These are phyloP conservation scores for Microbotryomycetes sp. DNA, from an alignment of 1,284 basidiomycete genomes.

Conservation along the genomic window DNA sequence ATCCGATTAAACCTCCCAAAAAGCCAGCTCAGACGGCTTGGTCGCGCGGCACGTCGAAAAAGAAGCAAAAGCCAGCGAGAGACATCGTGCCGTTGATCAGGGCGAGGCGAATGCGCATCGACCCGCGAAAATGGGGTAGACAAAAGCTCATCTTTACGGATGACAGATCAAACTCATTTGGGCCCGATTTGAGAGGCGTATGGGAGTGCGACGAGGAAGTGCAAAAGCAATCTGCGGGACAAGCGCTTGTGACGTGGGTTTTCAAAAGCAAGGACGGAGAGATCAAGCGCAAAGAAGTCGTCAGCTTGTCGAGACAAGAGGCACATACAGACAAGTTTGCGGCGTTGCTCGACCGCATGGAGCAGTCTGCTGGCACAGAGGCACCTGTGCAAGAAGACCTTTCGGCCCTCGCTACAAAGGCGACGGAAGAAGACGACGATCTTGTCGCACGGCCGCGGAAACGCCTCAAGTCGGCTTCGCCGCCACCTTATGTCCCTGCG, in stretches of 20 bases:
- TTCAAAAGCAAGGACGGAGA: slow-evolving; percentile 20
- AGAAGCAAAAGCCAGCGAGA: neutral
- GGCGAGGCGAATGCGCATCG: slow-evolving; percentile 24
- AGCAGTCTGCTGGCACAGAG: neutral
- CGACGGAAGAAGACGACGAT: too few relatives aligned
- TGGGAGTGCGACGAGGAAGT: slow-evolving; percentile 27
- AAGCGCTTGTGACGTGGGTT: slow-evolving; percentile 19
- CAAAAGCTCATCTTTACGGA: slow-evolving; percentile 11
- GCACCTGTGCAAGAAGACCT: neutral
- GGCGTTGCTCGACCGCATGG: slow-evolving; percentile 14
- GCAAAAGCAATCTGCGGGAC: neutral
- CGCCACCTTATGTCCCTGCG: slow-evolving; percentile 23
- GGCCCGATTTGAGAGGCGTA: slow-evolving; percentile 4
- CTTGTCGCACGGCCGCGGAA: neutral
- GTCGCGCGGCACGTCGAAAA: slow-evolving; percentile 17
- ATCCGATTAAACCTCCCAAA: slow-evolving; percentile 13
- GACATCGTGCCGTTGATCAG: neutral
- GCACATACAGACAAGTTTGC: slow-evolving; percentile 25
- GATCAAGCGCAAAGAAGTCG: slow-evolving; percentile 15
- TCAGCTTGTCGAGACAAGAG: slow-evolving; percentile 11
- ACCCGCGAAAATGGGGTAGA: slow-evolving; percentile 23
- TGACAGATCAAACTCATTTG: neutral
- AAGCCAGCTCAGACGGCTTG: slow-evolving; percentile 22
- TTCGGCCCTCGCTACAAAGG: neutral
- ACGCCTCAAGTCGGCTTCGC: slow-evolving; percentile 8